Conservation (phyloP, 2,329 filamentous ascomycete genomes). For the Fusarium fracticaudum region DNA sequence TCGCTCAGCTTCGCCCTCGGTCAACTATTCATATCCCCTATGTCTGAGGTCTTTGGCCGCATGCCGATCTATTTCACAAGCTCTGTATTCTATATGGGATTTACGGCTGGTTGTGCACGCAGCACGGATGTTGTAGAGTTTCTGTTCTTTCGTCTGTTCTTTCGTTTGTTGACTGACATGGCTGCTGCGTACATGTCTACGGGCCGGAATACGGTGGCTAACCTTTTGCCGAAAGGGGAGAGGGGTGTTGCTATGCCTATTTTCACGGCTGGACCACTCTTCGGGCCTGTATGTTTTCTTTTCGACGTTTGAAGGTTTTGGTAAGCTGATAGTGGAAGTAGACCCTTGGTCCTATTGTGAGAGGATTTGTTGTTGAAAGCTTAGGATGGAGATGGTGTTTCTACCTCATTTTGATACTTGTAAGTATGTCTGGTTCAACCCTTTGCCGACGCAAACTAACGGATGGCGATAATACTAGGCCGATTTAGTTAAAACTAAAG, state of each 20-base stretch:
- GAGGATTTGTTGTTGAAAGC: neutral
- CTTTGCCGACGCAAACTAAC: too few relatives aligned
- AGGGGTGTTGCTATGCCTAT: neutral
- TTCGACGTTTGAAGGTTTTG: fast-evolving
- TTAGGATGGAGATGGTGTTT: neutral
- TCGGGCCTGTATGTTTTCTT: neutral
- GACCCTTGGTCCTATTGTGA: neutral
- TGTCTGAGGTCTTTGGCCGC: too few relatives aligned
- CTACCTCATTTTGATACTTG: neutral
- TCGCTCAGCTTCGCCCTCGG: too few relatives aligned
- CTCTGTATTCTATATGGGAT: too few relatives aligned
- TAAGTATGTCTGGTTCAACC: neutral
- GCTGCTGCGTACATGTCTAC: neutral
- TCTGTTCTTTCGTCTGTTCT: too few relatives aligned
- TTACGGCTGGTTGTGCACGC: too few relatives aligned
- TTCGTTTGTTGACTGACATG: neutral
- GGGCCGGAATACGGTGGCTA: neutral
- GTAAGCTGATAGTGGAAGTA: fast-evolving
- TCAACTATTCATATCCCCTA: too few relatives aligned
- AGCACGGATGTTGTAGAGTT: too few relatives aligned
- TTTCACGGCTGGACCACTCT: neutral
- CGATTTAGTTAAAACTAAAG: neutral
- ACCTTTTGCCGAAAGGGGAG: neutral
- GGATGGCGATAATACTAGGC: neutral
- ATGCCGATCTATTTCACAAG: too few relatives aligned